phyloP scores from a whole-genome alignment of 352 stramenopile species.

The Phytopythium boreale region DNA sequence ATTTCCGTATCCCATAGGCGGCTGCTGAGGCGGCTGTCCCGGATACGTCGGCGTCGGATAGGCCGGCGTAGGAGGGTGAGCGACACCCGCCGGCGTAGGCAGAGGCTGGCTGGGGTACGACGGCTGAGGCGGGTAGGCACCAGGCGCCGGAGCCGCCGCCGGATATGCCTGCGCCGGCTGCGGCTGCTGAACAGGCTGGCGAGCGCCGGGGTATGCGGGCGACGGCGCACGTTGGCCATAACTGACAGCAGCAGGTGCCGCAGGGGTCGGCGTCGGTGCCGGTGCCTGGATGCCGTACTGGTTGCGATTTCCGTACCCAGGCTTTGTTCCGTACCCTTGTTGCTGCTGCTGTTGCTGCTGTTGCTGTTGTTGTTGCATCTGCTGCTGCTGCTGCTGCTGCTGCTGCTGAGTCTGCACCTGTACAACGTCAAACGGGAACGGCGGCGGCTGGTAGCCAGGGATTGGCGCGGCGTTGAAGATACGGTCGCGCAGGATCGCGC shows the following conservation, averaged over 20 bases:
- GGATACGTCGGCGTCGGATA: conserved; percentile 12
- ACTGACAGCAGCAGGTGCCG: conserved; percentile 18
- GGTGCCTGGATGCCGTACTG: conserved; percentile 42
- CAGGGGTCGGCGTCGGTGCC: conserved; percentile 26
- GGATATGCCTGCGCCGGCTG: conserved; percentile 24
- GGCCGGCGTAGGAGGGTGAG: conserved; percentile 1
- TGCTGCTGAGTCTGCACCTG: conserved; percentile 54
- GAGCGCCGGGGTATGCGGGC: conserved; percentile 22
- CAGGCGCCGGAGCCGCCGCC: conserved; percentile 21
- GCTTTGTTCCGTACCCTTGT: conserved; percentile 35
- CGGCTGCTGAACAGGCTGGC: conserved; percentile 26
- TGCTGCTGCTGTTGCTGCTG: conserved; percentile 27
- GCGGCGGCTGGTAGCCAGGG: conserved; percentile 73
- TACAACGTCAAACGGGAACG: conserved; percentile 83
- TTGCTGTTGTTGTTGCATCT: conserved; percentile 37
- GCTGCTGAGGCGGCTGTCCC: conserved; percentile 2
- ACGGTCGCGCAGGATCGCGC: conserved; percentile 80
- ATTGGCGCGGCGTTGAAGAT: conserved; percentile 83
- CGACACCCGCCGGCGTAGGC: conserved; percentile 12
- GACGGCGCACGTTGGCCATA: conserved; percentile 28
- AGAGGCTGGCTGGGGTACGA: conserved; percentile 31
- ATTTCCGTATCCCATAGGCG: not conserved
- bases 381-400: conserved; percentile 55
- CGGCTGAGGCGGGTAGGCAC: conserved; percentile 35
- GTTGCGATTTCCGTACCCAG: conserved; percentile 24